phyloP scores from a whole-genome alignment of 2,329 filamentous ascomycete species.

The Aspergillus sp. region DNA sequence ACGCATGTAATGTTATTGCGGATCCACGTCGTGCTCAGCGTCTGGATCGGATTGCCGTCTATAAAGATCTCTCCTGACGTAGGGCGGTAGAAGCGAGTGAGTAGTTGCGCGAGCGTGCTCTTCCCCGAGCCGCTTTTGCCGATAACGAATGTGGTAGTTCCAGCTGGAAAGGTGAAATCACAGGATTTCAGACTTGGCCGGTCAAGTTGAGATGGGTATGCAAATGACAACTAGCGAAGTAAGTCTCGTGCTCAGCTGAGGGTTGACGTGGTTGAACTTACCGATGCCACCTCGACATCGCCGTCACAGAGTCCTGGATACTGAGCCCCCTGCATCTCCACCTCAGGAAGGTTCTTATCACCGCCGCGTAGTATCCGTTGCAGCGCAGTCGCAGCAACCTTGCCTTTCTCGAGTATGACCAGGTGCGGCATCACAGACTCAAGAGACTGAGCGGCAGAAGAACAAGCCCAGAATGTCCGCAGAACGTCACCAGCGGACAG shows the following conservation, averaged over 20 bases:
- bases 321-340: conserved; percentile 35
- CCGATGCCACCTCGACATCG: conserved; percentile 70
- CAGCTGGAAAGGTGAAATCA: conserved; percentile 71
- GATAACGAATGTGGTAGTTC: conserved; percentile 77
- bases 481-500: conserved; percentile 70
- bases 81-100: conserved; percentile 77
- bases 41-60: conserved; percentile 66
- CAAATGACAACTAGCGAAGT: conserved; percentile 70
- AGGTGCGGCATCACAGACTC: conserved; percentile 77
- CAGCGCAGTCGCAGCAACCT: conserved; percentile 70
- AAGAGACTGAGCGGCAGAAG: conserved; percentile 76
- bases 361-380: conserved; percentile 49
- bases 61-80: conserved; percentile 68
- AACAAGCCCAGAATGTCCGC: conserved; percentile 82
- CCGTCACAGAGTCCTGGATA: conserved; percentile 60
- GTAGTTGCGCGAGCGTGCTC: conserved; percentile 80
- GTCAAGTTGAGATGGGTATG: conserved; percentile 73
- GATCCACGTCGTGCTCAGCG: conserved; percentile 72
- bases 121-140: conserved; percentile 91
- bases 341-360: conserved; percentile 21
- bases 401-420: conserved; percentile 77
- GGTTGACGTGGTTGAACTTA: conserved; percentile 40
- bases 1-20: conserved; percentile 77
- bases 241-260: background rate
- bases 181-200: conserved; percentile 64